These are phyloP conservation scores for Nicotiana sylvestris DNA, from an alignment of 257 asterid species.

Conservation along the genomic window DNA sequence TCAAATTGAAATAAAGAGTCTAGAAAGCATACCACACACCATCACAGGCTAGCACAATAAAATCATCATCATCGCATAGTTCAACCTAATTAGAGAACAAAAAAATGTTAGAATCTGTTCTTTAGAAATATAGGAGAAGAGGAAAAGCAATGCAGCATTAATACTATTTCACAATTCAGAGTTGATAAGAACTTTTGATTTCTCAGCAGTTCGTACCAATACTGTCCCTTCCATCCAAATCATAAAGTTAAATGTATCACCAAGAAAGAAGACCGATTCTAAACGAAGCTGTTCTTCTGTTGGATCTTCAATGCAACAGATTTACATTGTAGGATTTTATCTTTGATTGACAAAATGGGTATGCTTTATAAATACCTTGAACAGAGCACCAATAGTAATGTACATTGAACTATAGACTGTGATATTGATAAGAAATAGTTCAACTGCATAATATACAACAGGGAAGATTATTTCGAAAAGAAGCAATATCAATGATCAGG, in stretches of 20 bases:
- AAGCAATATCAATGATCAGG: neutral
- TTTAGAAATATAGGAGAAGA: neutral
- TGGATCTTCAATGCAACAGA: neutral
- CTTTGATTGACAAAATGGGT: neutral
- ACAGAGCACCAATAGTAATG: neutral
- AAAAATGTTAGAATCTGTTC: neutral
- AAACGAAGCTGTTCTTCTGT: neutral
- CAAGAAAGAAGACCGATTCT: neutral
- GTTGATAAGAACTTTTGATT: neutral
- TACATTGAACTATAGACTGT: neutral
- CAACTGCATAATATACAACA: neutral
- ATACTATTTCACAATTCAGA: neutral
- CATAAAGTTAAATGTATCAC: neutral
- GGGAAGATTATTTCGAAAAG: neutral
- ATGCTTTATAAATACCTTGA: neutral
- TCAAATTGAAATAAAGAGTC: neutral
- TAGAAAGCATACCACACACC: slow-evolving; percentile 74
- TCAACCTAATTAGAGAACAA: slow-evolving; percentile 55
- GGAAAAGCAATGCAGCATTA: neutral
- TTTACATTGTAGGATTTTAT: neutral
- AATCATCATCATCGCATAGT: slow-evolving; percentile 82
- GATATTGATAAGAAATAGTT: neutral
- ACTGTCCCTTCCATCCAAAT: neutral
- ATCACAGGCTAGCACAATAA: slow-evolving; percentile 92
- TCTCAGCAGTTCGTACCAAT: neutral